Conservation (phyloP, 2,329 filamentous ascomycete genomes). For the Penicillium thymicola region DNA sequence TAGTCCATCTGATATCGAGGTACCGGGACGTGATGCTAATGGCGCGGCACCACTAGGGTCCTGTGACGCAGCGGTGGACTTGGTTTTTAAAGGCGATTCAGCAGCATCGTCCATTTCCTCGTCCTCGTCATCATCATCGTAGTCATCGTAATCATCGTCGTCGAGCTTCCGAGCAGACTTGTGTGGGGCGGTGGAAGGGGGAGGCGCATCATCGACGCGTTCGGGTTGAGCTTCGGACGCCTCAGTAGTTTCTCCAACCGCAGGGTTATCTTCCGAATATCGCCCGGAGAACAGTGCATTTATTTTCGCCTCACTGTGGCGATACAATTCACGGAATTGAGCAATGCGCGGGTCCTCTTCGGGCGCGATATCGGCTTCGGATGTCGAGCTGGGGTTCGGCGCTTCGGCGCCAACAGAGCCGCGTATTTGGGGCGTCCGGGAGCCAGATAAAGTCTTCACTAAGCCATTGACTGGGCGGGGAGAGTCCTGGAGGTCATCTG, state of each 20-base stretch:
- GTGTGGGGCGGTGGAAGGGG: conserved; percentile 44
- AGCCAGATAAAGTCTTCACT: conserved; percentile 42
- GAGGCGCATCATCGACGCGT: conserved; percentile 50
- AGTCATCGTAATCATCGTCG: conserved; percentile 71
- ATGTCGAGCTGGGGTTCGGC: conserved; percentile 47
- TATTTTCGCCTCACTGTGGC: conserved; percentile 72
- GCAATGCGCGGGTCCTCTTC: conserved; percentile 68
- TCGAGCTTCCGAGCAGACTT: conserved; percentile 73
- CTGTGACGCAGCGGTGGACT: conserved; percentile 51
- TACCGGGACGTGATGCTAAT: conserved; percentile 65
- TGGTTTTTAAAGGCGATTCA: conserved; percentile 53
- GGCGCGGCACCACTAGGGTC: conserved; percentile 62
- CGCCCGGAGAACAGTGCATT: conserved; percentile 65
- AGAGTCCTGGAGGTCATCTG: conserved; percentile 55
- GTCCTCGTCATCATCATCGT: conserved; percentile 60
- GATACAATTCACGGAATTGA: conserved; percentile 74
- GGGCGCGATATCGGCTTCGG: conserved; percentile 55
- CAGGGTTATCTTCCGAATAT: conserved; percentile 28
- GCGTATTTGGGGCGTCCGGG: conserved; percentile 45
- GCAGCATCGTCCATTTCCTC: conserved; percentile 51
- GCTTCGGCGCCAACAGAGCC: conserved; percentile 46
- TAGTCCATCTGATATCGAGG: conserved; percentile 60
- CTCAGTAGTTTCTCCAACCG: conserved; percentile 49
- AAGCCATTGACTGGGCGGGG: conserved; percentile 43
- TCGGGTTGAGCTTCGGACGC: conserved; percentile 26